Conservation (phyloP, 352 stramenopile genomes). For the Phytophthora europaea region DNA sequence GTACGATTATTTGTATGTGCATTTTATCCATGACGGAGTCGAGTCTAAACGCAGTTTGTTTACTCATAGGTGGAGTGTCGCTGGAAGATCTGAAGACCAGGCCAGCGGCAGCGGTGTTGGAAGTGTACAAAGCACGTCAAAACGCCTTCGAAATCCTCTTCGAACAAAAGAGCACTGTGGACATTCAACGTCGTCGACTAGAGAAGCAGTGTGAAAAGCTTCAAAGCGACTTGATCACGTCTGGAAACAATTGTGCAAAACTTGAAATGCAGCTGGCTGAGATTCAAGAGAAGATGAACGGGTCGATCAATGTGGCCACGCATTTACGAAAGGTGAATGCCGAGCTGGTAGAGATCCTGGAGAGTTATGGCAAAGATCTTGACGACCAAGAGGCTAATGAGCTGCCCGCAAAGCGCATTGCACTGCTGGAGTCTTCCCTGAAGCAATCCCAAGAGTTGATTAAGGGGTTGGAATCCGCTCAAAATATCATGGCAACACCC, state of each 20-base stretch:
- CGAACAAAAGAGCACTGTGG: conserved; percentile 61
- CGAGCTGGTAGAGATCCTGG: conserved; percentile 70
- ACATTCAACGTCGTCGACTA: conserved; percentile 58
- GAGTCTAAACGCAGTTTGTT: conserved; percentile 9
- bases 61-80: conserved; percentile 45
- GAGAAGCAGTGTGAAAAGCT: conserved; percentile 65
- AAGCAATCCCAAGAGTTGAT: conserved; percentile 62
- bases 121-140: conserved; percentile 67
- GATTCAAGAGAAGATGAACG: conserved; percentile 53
- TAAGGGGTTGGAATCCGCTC: conserved; percentile 47
- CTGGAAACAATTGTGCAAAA: conserved; percentile 55
- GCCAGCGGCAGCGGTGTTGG: conserved; percentile 56
- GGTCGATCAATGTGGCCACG: conserved; percentile 46
- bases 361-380: conserved; percentile 67
- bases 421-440: conserved; percentile 57
- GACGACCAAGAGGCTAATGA: conserved; percentile 45
- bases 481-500: conserved; percentile 50
- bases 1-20: conserved; percentile 30
- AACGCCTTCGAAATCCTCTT: conserved; percentile 71
- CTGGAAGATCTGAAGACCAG: conserved; percentile 53
- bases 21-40: not conserved
- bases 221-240: conserved; percentile 56
- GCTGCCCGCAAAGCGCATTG: conserved; percentile 43
- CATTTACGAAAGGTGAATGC: conserved; percentile 67
- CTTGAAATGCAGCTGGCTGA: conserved; percentile 58